phyloP scores from a whole-genome alignment of 805 yeast species.

The Candida qinlingensis region DNA sequence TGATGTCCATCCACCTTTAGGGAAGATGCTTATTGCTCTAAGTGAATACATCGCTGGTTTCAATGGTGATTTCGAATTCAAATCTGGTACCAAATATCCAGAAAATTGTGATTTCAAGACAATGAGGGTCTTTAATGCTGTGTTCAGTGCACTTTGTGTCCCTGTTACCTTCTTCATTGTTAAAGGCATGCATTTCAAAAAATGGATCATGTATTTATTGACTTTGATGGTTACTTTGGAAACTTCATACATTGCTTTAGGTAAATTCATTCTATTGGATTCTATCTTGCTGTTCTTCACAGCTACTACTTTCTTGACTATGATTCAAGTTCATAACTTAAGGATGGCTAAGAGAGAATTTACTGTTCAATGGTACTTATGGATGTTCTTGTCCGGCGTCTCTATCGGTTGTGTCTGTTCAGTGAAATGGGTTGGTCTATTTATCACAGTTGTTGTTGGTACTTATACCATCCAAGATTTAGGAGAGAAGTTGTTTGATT shows the following conservation, averaged over 20 bases:
- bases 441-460: constrained; percentile 57
- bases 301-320: constrained; percentile 57
- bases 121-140: constrained; percentile 70
- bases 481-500: constrained; percentile 35
- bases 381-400: constrained; percentile 60
- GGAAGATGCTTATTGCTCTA: constrained; percentile 73
- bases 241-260: constrained; percentile 61
- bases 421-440: constrained; percentile 82
- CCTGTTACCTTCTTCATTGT: constrained; percentile 71
- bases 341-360: constrained; percentile 35
- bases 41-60: constrained; percentile 82
- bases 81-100: constrained; percentile 61
- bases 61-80: constrained; percentile 71
- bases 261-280: constrained; percentile 71
- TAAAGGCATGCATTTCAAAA: constrained; percentile 47
- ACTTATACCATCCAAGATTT: constrained; percentile 52
- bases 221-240: constrained; percentile 62
- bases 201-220: constrained; percentile 53
- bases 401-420: constrained; percentile 81
- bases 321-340: constrained; percentile 49
- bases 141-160: constrained; percentile 59
- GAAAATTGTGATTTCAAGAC: constrained; percentile 51
- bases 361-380: constrained; percentile 37
- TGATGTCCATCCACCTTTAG: constrained; percentile 86
- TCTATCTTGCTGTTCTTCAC: constrained; percentile 76